phyloP scores from a whole-genome alignment of 768 basidiomycete genomes.

The Collybia nuda region DNA sequence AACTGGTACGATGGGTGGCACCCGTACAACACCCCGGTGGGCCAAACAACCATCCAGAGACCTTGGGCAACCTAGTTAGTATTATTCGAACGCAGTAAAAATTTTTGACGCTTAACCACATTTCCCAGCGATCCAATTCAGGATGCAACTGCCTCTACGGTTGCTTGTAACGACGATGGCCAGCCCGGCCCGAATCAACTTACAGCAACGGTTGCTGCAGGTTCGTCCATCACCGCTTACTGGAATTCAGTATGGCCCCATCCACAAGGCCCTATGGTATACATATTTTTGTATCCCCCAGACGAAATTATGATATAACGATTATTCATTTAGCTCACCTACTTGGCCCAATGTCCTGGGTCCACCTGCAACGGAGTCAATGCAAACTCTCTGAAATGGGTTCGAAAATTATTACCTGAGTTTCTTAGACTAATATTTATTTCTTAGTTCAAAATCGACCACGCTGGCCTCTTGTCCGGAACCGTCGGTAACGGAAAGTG shows the following conservation, averaged over 20 bases:
- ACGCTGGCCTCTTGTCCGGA: conserved; percentile 44
- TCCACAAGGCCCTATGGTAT: conserved; percentile 41
- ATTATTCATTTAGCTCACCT: no score
- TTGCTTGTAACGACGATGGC: conserved; percentile 49
- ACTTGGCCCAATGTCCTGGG: conserved; percentile 46
- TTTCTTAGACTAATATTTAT: not conserved
- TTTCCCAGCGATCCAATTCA: conserved; percentile 38
- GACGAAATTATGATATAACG: not conserved
- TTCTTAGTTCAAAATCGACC: conserved; percentile 43
- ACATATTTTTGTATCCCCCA: not conserved
- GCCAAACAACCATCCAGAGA: conserved; percentile 41
- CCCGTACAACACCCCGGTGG: conserved; percentile 41
- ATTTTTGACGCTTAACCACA: not conserved
- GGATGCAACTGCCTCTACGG: conserved; percentile 31
- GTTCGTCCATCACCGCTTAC: conserved; percentile 39
- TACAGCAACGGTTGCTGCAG: conserved; percentile 42
- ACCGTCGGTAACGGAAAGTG: conserved; percentile 38
- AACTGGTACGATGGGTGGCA: conserved; percentile 40
- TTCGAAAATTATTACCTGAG: conserved; percentile 10
- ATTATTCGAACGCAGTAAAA: not conserved
- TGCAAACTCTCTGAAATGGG: conserved; percentile 40
- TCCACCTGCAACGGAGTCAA: conserved; percentile 39
- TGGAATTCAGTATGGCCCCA: conserved; percentile 49
- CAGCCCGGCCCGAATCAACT: conserved; percentile 37
- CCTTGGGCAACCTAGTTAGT: conserved; percentile 45